These are phyloP conservation scores for Bombardia bombarda DNA, from an alignment of 495 filamentous ascomycete genomes.

Conservation along the genomic window DNA sequence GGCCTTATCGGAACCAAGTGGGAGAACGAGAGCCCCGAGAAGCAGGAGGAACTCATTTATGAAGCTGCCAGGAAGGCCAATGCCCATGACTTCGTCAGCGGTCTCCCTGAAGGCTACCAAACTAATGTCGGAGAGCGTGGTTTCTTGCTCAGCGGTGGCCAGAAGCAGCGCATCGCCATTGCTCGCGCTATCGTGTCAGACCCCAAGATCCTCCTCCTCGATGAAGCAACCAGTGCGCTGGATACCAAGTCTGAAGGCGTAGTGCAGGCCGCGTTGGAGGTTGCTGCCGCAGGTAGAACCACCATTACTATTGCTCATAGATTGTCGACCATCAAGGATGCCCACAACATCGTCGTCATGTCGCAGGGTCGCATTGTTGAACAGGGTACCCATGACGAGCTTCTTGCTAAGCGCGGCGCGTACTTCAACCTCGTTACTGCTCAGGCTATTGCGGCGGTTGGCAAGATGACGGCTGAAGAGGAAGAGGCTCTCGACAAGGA, in stretches of 20 bases:
- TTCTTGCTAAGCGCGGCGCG: constrained; percentile 52
- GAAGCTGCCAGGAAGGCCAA: constrained; percentile 86
- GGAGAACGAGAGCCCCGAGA: constrained; percentile 57
- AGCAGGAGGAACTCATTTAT: constrained; percentile 59
- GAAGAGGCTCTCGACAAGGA: constrained; percentile 32
- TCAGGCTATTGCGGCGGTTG: constrained; percentile 51
- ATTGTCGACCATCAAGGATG: constrained; percentile 85
- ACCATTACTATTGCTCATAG: constrained; percentile 96
- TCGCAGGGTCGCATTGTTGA: constrained; percentile 77
- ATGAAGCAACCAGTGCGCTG: constrained; percentile 91
- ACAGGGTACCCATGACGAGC: constrained; percentile 62
- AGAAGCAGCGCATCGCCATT: constrained; percentile 86
- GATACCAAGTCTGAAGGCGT: constrained; percentile 94
- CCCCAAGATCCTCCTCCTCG: constrained; percentile 87
- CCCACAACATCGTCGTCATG: constrained; percentile 95
- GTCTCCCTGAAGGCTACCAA: constrained; percentile 83
- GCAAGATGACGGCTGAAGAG: constrained; percentile 43
- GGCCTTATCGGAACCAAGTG: constrained; percentile 80
- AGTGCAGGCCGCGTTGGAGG: constrained; percentile 87
- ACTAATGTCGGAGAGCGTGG: constrained; percentile 95
- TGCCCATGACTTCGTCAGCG: constrained; percentile 81
- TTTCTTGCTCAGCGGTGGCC: constrained; percentile 84
- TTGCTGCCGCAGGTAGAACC: constrained; percentile 79
- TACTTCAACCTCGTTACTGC: constrained; percentile 50
- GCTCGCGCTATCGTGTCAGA: constrained; percentile 88